phyloP scores from a whole-genome alignment of 2,329 filamentous ascomycete species.

The Colletotrichum agaves region DNA sequence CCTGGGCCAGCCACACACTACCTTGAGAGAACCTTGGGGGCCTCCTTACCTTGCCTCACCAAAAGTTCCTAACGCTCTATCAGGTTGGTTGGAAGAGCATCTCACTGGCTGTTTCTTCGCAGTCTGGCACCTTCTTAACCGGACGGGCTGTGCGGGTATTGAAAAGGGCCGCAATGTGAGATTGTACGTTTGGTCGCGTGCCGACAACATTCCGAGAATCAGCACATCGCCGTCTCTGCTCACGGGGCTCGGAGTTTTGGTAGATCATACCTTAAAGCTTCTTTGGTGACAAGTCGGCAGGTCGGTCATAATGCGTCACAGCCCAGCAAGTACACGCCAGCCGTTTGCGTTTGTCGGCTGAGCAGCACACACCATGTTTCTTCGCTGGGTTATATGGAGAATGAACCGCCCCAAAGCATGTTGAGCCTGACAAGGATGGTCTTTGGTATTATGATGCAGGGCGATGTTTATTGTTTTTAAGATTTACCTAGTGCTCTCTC shows the following conservation, averaged over 20 bases:
- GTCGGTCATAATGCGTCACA: conserved; percentile 19
- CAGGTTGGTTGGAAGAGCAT: not conserved
- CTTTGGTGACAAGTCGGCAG: not conserved
- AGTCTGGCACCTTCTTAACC: not conserved
- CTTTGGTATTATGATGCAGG: conserved; percentile 12
- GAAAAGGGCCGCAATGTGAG: not conserved
- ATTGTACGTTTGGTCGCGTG: not conserved
- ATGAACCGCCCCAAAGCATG: conserved; percentile 5
- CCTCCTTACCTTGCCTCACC: too few relatives aligned
- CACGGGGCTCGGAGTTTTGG: not conserved
- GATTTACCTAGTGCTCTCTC: not conserved
- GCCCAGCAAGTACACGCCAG: conserved; percentile 20
- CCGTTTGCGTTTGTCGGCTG: not conserved
- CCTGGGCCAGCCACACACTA: not conserved
- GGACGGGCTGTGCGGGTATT: not conserved
- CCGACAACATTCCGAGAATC: not conserved
- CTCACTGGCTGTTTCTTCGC: conserved; percentile 6
- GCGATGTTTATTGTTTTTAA: conserved; percentile 12
- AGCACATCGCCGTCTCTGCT: not conserved
- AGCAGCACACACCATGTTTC: conserved; percentile 9
- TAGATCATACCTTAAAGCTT: not conserved
- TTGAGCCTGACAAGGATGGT: conserved; percentile 17
- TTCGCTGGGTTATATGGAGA: conserved; percentile 10
- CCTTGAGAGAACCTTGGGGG: not conserved
- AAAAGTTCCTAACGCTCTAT: too few relatives aligned